Conservation (phyloP, 192 early-diverging fungal species). For the Linnemannia exigua region DNA sequence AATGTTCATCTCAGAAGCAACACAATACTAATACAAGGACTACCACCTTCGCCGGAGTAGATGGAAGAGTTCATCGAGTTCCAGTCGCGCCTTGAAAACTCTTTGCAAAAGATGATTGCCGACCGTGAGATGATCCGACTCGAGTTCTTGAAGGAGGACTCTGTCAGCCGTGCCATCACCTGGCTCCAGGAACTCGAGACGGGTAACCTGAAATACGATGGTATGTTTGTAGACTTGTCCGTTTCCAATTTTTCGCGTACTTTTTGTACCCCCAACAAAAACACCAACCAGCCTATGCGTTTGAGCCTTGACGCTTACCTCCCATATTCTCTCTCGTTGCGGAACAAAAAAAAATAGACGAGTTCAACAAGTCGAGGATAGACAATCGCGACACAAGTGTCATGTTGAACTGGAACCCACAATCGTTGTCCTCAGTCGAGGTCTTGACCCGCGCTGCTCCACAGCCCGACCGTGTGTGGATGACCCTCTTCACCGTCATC, state of each 20-base stretch:
- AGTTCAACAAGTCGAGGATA: conserved; percentile 57
- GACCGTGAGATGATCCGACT: conserved; percentile 75
- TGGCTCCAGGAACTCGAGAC: conserved; percentile 72
- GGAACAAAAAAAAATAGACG: conserved; percentile 33
- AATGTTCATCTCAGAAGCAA: neutral
- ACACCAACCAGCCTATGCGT: too few species aligned
- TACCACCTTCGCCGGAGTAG: conserved; percentile 40
- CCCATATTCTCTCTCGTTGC: conserved; percentile 13
- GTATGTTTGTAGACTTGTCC: conserved; percentile 19
- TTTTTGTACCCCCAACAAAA: conserved; percentile 13
- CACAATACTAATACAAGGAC: neutral
- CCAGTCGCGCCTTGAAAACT: conserved; percentile 75
- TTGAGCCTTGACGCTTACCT: too few species aligned
- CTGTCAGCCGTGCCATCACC: conserved; percentile 61
- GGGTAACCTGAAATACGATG: conserved; percentile 68
- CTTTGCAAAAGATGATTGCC: conserved; percentile 80
- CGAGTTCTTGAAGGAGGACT: conserved; percentile 68
- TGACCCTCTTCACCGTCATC: conserved; percentile 44
- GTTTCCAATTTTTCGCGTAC: conserved; percentile 35
- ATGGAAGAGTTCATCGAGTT: conserved; percentile 92
- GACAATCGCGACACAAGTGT: conserved; percentile 84
- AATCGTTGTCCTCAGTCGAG: conserved; percentile 46
- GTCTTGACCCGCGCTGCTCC: conserved; percentile 56
- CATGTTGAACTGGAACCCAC: conserved; percentile 69
- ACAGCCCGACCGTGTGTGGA: conserved; percentile 53